phyloP scores from a whole-genome alignment of 768 basidiomycete species.

The Piloderma croceum region DNA sequence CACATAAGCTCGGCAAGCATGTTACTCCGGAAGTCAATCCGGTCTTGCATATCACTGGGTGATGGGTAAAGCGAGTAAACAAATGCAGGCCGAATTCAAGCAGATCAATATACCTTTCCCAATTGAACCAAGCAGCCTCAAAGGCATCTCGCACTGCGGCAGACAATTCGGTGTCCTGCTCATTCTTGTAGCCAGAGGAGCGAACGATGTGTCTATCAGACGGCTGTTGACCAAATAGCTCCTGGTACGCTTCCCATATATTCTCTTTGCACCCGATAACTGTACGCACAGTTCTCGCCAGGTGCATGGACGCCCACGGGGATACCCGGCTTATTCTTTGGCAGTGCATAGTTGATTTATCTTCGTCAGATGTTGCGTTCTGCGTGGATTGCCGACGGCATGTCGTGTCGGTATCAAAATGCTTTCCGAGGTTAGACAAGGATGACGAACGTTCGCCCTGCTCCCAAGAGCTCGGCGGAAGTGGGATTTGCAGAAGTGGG shows the following conservation, averaged over 20 bases:
- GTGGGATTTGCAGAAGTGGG: constrained; percentile 42
- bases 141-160: constrained; percentile 52
- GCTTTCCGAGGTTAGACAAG: not conserved
- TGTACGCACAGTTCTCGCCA: constrained; percentile 52
- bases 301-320: constrained; percentile 57
- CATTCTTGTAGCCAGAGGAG: constrained; percentile 27
- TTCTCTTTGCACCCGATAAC: constrained; percentile 64
- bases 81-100: constrained; percentile 5
- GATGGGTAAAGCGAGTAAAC: constrained; percentile 2
- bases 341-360: constrained; percentile 23
- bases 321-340: constrained; percentile 26
- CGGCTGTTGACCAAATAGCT: constrained; percentile 35
- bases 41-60: constrained; percentile 71
- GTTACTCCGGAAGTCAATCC: constrained; percentile 53
- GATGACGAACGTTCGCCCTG: constrained; percentile 8
- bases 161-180: constrained; percentile 15
- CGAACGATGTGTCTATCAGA: constrained; percentile 34
- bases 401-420: not conserved
- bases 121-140: constrained; percentile 60
- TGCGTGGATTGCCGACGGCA: not conserved
- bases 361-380: constrained; percentile 13
- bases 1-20: constrained; percentile 46
- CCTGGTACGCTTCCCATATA: constrained; percentile 59
- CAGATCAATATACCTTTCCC: constrained; percentile 47
- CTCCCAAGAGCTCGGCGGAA: constrained; percentile 43